A percentile compares a stretch with the other conserved stretches of the same genome.
Conservation (phyloP, 345 rosid species). For the Diplotaxis tenuifolia region DNA sequence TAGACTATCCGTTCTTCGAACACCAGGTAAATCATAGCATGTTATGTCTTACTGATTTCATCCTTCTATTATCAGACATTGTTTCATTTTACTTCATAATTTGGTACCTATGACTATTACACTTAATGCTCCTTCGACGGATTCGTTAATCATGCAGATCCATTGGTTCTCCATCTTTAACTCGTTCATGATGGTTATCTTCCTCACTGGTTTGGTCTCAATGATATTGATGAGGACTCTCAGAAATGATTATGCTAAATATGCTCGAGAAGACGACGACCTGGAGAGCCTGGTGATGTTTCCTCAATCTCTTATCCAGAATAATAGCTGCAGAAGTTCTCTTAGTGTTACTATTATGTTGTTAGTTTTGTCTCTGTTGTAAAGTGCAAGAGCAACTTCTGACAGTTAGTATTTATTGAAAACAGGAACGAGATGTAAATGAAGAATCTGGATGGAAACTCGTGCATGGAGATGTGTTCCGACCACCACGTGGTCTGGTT, state of each 20-base stretch:
- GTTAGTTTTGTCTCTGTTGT: not conserved
- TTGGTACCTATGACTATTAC: not conserved
- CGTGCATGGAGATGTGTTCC: conserved; percentile 97
- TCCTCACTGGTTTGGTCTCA: conserved; percentile 95
- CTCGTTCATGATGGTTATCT: conserved; percentile 99
- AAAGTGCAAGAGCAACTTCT: conserved; percentile 10
- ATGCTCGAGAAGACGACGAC: conserved; percentile 97
- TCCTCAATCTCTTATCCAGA: conserved; percentile 5
- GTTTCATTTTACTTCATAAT: not conserved
- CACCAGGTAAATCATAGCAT: conserved; percentile 62
- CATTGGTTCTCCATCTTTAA: conserved; percentile 99
- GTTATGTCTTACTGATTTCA: conserved; percentile 1
- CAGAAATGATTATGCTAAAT: conserved; percentile 91
- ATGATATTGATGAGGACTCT: conserved; percentile 98
- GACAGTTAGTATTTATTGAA: conserved; percentile 10
- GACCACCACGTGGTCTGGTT: conserved; percentile 67
- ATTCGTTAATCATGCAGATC: conserved; percentile 54
- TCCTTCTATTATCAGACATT: not conserved
- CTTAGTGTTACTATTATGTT: conserved; percentile 4
- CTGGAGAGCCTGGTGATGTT: conserved; percentile 77
- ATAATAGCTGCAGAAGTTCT: conserved; percentile 1
- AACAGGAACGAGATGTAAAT: conserved; percentile 93
- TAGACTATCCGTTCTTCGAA: conserved; percentile 94
- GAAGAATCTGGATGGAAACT: conserved; percentile 99
- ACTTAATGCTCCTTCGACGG: not conserved